Evolutionary conservation across 192 early-diverging fungal species (phyloP), one percentile per base, ranked within the genome.

Genomic region (Entophlyctis helioformis): DNA sequence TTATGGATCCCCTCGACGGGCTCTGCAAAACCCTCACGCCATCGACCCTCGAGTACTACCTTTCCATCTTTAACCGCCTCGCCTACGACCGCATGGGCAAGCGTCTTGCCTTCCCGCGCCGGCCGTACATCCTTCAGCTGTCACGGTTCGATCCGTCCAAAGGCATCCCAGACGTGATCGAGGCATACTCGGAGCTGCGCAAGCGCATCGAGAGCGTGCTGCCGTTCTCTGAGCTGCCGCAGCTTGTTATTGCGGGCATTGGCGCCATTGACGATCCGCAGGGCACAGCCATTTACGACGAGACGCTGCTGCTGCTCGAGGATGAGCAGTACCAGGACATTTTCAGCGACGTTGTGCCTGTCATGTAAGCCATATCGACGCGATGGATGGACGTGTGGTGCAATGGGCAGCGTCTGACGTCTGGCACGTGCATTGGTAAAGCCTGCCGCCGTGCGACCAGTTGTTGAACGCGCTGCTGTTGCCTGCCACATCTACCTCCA

Each of bases 261-360:
- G 81, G 86, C 13, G 78, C 76, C 50, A 72, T 89, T 35, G 86
- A 89, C 59, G 85, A 89, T 58, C 86, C 86, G 19, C 85, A 89
- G 44, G 86, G 54, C 19, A 50, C 56, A 21, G 45, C 69, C 2
- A 57, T 67, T 23, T 89, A 74, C 47, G 33, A 62, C 18, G 38
- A 54, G 15, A 73, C 84, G 32, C 72, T 21, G 72, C n/a, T 3
- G 15, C 42, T 46, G 4, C 25, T 58, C 5, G 55, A 41, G 26
- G 44, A 53, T 6, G 36, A 50, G 3, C 21, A 55, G 25, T 61
- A 51, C 37, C 15, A 37, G 9, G 19, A 18, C 3, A 44, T 56
- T 19, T 15, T 22, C n/a, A 24, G 44, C 6, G 59, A 54, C 28
- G 38, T 62, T 28, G 25, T 49, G 8, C 9, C 25, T 12, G 59